Percentiles rank a stretch among this genome's conserved stretches.
Conservation (phyloP, 164 flowering plant species). For the Tetracentron sinense region DNA sequence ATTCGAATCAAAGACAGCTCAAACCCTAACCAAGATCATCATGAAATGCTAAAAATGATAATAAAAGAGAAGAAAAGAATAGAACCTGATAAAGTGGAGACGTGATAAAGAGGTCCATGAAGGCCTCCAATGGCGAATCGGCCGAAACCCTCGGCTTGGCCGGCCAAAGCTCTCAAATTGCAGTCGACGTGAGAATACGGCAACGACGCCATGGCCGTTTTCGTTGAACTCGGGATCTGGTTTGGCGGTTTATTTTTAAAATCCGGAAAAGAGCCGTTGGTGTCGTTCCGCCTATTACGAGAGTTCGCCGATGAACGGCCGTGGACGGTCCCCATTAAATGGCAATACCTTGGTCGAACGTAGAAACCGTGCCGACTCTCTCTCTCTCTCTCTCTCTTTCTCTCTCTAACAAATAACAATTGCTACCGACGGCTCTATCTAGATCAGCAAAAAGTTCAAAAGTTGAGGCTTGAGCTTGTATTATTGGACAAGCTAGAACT, state of each 20-base stretch:
- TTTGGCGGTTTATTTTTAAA: conserved; percentile 12
- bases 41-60: neutral
- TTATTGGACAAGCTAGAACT: too few species aligned
- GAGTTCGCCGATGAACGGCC: too few species aligned
- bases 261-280: too few species aligned
- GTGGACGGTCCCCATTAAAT: too few species aligned
- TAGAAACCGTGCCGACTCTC: too few species aligned
- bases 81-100: conserved; percentile 67
- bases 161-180: conserved; percentile 57
- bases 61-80: neutral
- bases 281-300: too few species aligned
- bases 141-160: conserved; percentile 85
- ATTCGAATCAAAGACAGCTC: neutral
- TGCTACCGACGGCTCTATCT: too few species aligned
- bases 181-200: conserved; percentile 66
- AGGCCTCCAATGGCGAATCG: conserved; percentile 74
- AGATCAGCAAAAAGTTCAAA: too few species aligned
- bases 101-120: conserved; percentile 55
- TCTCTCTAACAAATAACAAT: too few species aligned
- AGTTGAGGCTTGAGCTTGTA: too few species aligned
- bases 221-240: neutral
- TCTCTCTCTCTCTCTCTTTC: too few species aligned
- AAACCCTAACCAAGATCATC: neutral
- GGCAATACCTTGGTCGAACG: too few species aligned
- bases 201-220: conserved; percentile 15